phyloP scores from a whole-genome alignment of 2,329 filamentous ascomycete genomes.

The Aspergillus sp. region DNA sequence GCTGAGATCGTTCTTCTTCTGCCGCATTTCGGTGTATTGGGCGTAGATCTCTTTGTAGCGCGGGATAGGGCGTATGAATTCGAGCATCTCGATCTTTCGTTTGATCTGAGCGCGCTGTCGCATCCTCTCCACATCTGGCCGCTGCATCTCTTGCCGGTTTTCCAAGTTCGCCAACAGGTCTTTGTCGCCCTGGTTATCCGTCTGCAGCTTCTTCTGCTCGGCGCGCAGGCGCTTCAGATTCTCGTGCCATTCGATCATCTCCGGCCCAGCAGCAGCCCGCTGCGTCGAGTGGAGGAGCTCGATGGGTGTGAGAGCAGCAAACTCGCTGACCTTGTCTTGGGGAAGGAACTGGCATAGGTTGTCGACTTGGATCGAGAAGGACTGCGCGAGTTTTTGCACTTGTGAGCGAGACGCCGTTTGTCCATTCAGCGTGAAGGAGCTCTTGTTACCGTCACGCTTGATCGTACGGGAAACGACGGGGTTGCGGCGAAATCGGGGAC shows the following conservation, averaged over 20 bases:
- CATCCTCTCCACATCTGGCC: conserved; percentile 79
- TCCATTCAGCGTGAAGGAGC: conserved; percentile 75
- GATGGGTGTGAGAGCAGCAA: conserved; percentile 77
- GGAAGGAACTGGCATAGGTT: conserved; percentile 97
- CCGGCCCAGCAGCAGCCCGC: conserved; percentile 76
- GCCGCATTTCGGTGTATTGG: conserved; percentile 54
- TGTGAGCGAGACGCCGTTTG: conserved; percentile 59
- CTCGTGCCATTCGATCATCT: conserved; percentile 78
- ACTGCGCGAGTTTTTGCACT: conserved; percentile 65
- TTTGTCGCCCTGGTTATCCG: conserved; percentile 57
- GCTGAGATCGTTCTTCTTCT: conserved; percentile 54
- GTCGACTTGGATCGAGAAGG: conserved; percentile 89
- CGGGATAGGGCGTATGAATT: conserved; percentile 64
- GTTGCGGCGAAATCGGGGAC: conserved; percentile 58
- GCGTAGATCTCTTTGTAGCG: conserved; percentile 59
- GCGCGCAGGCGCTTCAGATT: conserved; percentile 69
- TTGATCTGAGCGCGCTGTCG: conserved; percentile 71
- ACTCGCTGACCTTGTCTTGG: conserved; percentile 93
- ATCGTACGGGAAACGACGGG: conserved; percentile 74
- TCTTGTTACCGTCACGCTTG: conserved; percentile 76
- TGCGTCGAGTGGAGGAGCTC: conserved; percentile 83
- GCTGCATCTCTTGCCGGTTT: conserved; percentile 69
- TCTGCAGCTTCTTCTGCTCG: conserved; percentile 64
- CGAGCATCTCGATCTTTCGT: conserved; percentile 62
- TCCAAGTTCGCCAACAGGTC: conserved; percentile 68